Base-by-base conservation (phyloP, 148 eudicot species). In the Gaultheria prostrata region DNA sequence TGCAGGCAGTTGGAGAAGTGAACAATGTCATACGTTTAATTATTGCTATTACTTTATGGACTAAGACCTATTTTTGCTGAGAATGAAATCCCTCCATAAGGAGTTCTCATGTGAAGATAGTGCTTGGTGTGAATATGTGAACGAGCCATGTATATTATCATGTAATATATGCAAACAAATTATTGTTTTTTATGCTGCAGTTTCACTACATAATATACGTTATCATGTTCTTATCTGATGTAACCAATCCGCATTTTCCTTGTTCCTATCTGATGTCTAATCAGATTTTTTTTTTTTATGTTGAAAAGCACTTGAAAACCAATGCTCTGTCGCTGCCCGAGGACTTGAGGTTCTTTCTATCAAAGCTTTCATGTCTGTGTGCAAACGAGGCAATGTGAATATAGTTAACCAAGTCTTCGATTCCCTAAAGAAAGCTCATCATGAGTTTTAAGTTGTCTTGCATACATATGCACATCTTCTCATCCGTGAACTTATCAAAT, bases 341-440 rank as follows among this genome's bases (percentile, higher is more conserved):
- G 53, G 51, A 50, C 26, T 45, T 45, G 79, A 48, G 43, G 80
- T 77, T 30, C 79, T 77, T 77, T 28, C 24, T 50, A 13, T 77
- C 59, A 50, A 28, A 50, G 35, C 39, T 49, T 77, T 48, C 20
- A 77, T 50, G 32, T 30, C 59, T 8, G 51, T 26, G 14, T 11
- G 14, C 53, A 75, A 45, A 43, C 17, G 26, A 2, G 24, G 32
- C 10, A 12, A 8, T 12, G 1, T 50, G 59, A 77, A 21, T 78
- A 56, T 78, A 63, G 51, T 77, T 39, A 45, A 45, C 14, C 51
- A 26, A 24, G 24, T 24, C 54, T 53, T 46, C 8, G 1, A 46
- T 76, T 76, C 18, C 54, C 56, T 11, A 46, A 76, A 76, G 78
- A 76, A 76, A 43, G 26, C 32, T 80, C 33, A 33, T 59, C 50